Base-by-base conservation (phyloP, 2,329 filamentous ascomycete genomes). In the Dactylellina drechsleri region DNA sequence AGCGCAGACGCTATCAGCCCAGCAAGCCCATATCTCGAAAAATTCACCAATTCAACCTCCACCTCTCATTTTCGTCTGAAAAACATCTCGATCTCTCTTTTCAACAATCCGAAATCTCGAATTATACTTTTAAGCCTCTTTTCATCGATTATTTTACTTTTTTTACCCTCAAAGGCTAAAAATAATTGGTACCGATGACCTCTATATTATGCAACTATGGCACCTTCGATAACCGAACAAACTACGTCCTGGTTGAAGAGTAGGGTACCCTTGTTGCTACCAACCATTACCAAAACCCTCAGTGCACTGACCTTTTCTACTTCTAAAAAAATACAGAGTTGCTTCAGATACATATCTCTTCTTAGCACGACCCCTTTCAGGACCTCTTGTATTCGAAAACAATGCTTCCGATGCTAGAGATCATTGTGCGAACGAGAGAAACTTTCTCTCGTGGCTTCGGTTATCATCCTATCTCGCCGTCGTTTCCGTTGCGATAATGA, bases 391-490 rank as follows among this genome's bases (percentile, higher is more conserved):
- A 10, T 92, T 93, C 81, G 87, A 91, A 77, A 93, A 93, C 78
- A 87, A 89, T 77, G 86, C 86, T 76, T 91, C 89, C 65, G 91
- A 93, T 80, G 90, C 90, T 65, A 84, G 91, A 60, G 91, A 93
- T 78, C 90, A 93, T 81, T 91, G 90, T 80, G 91, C 91, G 56
- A 92, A 92, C 77, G 91, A 93, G 82, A 84, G 91, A 81, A 93
- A 79, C 0, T 97, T 97, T 80, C 89, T 98, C 28, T 95, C 94
- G 1, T 97, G 95, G 86, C 88, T 98, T 18, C 89, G 93, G 2
- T 87, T 98, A 1, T 90, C 91, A 36, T 88, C 97, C 79, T 97
- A 97, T 83, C 93, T 98, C 87, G 89, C 92, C 77, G 85, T 99
- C 60, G 92, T 98, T 7, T 88, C 92, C 28, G 87, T 96, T 36